Evolutionary conservation across 129 eudicot species (phyloP).

Genomic region (Erigeron canadensis): DNA sequence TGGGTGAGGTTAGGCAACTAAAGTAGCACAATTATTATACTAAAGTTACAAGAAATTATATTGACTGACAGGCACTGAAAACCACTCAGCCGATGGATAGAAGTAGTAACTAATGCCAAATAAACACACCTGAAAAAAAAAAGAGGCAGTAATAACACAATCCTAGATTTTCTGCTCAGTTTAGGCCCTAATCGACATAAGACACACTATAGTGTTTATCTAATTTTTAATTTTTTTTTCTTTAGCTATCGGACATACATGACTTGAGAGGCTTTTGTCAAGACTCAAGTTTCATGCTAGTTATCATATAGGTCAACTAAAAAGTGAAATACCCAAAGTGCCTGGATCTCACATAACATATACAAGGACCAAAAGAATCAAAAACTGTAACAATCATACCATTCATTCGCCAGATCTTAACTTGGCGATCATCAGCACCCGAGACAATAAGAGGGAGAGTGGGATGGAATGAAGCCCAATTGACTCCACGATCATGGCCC

Average conservation of each 20-base stretch:
- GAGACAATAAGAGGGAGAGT: constrained; percentile 66
- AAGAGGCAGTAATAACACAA: too few species aligned
- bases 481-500: constrained; percentile 69
- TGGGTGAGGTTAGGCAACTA: too few species aligned
- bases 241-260: not conserved
- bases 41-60: too few species aligned
- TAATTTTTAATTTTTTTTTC: not conserved
- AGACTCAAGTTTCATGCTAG: not conserved
- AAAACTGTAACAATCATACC: constrained; percentile 30
- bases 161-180: too few species aligned
- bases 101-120: too few species aligned
- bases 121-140: too few species aligned
- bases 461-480: constrained; percentile 73
- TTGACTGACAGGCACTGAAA: too few species aligned
- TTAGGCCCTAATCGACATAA: too few species aligned
- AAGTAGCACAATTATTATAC: too few species aligned
- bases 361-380: not conserved
- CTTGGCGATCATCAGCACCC: constrained; percentile 75
- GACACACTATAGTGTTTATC: not conserved
- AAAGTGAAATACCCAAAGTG: not conserved
- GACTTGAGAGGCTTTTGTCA: not conserved
- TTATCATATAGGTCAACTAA: not conserved
- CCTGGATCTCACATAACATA: not conserved
- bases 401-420: constrained; percentile 72
- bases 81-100: too few species aligned